Base-by-base conservation (phyloP, 306 rosid species). In the Rubus parviflorus region DNA sequence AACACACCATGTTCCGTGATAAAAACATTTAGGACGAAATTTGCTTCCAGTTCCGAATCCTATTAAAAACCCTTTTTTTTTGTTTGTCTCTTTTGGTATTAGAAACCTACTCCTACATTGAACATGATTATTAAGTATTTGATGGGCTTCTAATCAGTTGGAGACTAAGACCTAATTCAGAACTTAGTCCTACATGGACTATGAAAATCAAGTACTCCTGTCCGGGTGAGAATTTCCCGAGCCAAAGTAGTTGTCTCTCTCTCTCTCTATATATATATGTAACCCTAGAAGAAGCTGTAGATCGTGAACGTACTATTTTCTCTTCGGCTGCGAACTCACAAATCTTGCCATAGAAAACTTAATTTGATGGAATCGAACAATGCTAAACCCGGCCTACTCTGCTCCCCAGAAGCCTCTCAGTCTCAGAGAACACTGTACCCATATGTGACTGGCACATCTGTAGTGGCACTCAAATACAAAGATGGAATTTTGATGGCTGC, bases 401-500 rank as follows among this genome's bases (percentile, higher is more conserved):
- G 68, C 64, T 61, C 84, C 35, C 86, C 77, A 68, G 75, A 85
- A 63, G 92, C 71, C 51, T 67, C 85, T 54, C 75, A 89, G 79
- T 83, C 64, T 58, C 64, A 58, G 38, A 23, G 64, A 58, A 54
- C 61, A 22, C 38, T 4, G 42, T 85, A 89, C 77, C 97, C 98
- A 0, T 92, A 88, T 77, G 97, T 95, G 22, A 95, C 98, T 30
- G 97, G 98, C 35, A 85, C 97, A n/a, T 95, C 98, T 25, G 97
- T 95, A 0, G 93, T 92, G 51, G 97, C 97, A 52, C 75, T 95
- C 85, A 95, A 95, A 77, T 95, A 87, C 90, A 92, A 92, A 83
- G 93, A 95, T 90, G 97, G 98, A 47, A 86, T 95, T 85, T 85
- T 95, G 25, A 88, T 95, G 97, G 93, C 88, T 68, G 81, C 98